A percentile compares a stretch with the other conserved stretches of the same genome.
These are phyloP conservation scores for Naegleria lovaniensis DNA, from an alignment of 208 protist species.

Conservation along the genomic window DNA sequence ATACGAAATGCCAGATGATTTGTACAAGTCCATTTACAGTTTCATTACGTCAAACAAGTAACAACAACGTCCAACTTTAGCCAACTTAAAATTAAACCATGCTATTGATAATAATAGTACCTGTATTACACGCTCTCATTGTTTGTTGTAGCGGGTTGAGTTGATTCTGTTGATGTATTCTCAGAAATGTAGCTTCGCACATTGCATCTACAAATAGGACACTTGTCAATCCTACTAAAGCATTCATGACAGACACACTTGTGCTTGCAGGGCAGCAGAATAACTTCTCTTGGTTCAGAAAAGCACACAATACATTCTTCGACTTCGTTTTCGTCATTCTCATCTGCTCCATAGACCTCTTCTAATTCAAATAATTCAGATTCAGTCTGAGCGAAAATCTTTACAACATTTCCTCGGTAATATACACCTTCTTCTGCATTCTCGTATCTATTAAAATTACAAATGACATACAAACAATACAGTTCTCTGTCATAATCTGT, in stretches of 20 bases:
- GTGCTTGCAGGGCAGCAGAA: background rate
- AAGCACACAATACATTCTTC: slow-evolving; percentile 21
- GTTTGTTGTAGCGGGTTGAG: background rate
- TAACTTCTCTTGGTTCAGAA: background rate
- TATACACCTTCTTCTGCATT: background rate
- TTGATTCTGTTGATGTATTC: background rate
- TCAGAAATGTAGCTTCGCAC: background rate
- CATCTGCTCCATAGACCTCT: background rate
- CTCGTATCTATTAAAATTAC: slow-evolving; percentile 14
- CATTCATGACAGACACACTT: slow-evolving; percentile 1
- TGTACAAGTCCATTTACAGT: background rate
- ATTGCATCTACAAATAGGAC: background rate
- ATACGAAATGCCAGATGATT: background rate
- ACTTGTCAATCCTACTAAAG: background rate
- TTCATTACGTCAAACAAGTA: background rate
- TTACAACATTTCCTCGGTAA: background rate
- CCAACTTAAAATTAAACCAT: no score
- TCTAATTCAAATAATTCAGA: slow-evolving; percentile 18
- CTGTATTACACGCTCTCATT: background rate
- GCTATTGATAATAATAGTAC: no score
- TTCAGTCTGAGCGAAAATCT: background rate
- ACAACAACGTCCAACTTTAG: no score
- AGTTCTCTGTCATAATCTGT: background rate
- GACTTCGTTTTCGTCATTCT: background rate
- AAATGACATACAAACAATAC: background rate